Evolutionary conservation across 1,284 basidiomycete species (phyloP), one percentile per base, ranked within the genome.

Genomic region (Schizophyllum commune): DNA sequence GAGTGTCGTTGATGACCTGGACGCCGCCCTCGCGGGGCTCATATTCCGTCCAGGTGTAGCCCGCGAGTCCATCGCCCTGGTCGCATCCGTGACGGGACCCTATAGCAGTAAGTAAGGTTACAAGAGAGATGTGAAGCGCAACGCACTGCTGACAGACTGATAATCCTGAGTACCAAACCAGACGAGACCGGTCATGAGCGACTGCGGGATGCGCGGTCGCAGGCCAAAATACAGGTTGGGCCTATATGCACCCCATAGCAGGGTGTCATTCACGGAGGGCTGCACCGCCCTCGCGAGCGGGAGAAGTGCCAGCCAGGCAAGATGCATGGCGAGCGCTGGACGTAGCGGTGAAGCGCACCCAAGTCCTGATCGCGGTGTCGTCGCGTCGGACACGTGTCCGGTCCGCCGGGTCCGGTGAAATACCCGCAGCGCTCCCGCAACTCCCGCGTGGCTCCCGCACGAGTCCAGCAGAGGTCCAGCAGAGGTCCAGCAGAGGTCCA

Each of bases 181-280:
- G 73, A 96, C 84, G 52, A 98, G 82, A 47, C 95, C 96, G 2
- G 91, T 92, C 85, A 96, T 84, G 32, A 97, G 80, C 13, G 92
- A 94, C 67, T 93, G 84, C 1, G 95, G 92, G 62, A 92, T 75
- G 55, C 88, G 83, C 20, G 95, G 91, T 55, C 92, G 80, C 59
- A 98, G 76, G 32, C 95, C 95, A 74, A 98, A 96, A 77, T 97
- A 98, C 32, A 97, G 81, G 69, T 94, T 92, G 0, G 95, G 93
- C 52, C 95, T 80, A 72, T 96, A 97, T 0, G 91, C 80, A 2
- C 94, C 94, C 95, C 95, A 97, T 66, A 94, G 73, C n/a, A 94
- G 74, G 7, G 88, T 85, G 62, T 86, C 80, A 57, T 88, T 83
- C 32, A 69, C 73, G 11, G 53, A 21, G 4, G 53, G 20, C 53